Conservation (phyloP, 768 basidiomycete species). For the Trametes cinnabarina region DNA sequence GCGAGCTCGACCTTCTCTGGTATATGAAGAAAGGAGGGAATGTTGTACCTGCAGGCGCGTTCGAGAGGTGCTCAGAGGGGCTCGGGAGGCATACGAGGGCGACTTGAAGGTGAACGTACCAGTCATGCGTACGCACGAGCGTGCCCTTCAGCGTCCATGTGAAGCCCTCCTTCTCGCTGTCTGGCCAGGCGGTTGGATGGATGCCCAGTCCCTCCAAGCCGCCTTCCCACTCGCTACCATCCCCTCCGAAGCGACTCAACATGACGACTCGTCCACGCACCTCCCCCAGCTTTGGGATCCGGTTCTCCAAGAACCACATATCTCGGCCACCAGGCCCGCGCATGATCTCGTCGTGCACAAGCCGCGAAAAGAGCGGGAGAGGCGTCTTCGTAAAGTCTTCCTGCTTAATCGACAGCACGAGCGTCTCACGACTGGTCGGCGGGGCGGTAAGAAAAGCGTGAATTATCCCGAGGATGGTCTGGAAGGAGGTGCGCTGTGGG, state of each 20-base stretch:
- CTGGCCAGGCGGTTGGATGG: slow-evolving; percentile 85
- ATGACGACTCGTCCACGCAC: slow-evolving; percentile 83
- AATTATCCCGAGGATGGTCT: slow-evolving; percentile 58
- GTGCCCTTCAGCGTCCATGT: slow-evolving; percentile 74
- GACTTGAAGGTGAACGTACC: slow-evolving; percentile 44
- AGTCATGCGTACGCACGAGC: slow-evolving; percentile 77
- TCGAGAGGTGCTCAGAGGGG: neutral
- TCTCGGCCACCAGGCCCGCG: slow-evolving; percentile 47
- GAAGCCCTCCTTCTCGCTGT: slow-evolving; percentile 71
- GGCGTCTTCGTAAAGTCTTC: slow-evolving; percentile 62
- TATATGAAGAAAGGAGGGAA: slow-evolving; percentile 77
- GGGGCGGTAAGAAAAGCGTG: slow-evolving; percentile 62
- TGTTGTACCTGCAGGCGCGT: slow-evolving; percentile 59
- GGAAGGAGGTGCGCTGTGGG: slow-evolving; percentile 68
- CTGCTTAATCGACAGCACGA: slow-evolving; percentile 88
- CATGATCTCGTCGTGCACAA: slow-evolving; percentile 65
- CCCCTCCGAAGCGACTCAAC: slow-evolving; percentile 81
- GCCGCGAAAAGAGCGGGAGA: slow-evolving; percentile 51
- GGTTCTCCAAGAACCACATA: slow-evolving; percentile 83
- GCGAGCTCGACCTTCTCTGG: slow-evolving; percentile 74
- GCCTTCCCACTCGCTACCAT: slow-evolving; percentile 66
- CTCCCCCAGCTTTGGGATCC: slow-evolving; percentile 78
- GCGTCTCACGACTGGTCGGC: slow-evolving; percentile 59
- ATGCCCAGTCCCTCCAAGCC: slow-evolving; percentile 76
- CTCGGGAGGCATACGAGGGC: no score